A percentile compares a stretch with the other conserved stretches of the same genome.
These are phyloP conservation scores for Hibiscus tridactylites DNA, from an alignment of 345 rosid species.

Conservation along the genomic window DNA sequence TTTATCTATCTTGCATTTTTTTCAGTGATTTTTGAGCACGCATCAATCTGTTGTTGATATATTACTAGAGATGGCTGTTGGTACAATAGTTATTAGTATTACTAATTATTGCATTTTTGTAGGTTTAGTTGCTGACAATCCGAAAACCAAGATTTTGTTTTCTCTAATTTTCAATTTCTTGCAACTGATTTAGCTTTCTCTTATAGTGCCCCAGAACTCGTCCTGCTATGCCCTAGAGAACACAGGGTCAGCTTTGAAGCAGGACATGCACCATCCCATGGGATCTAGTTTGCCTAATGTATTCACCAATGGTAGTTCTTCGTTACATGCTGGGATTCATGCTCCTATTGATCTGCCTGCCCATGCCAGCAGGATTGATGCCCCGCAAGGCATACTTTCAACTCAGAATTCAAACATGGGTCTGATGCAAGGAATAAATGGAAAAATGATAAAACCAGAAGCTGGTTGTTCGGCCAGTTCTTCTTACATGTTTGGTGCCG, in stretches of 20 bases:
- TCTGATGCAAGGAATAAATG: constrained; percentile 74
- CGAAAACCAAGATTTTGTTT: neutral
- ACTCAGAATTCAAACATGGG: constrained; percentile 60
- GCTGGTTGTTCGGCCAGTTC: constrained; percentile 57
- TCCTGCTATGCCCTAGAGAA: constrained; percentile 56
- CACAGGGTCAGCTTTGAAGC: constrained; percentile 39
- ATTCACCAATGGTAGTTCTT: constrained; percentile 62
- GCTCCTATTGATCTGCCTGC: constrained; percentile 64
- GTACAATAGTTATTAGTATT: neutral
- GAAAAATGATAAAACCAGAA: constrained; percentile 77
- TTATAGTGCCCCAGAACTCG: constrained; percentile 59
- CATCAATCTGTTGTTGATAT: neutral
- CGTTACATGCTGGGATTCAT: constrained; percentile 48
- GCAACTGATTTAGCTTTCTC: constrained; percentile 14
- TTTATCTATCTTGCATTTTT: neutral
- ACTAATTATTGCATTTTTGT: neutral
- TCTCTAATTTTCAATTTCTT: neutral
- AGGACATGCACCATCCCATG: constrained; percentile 46
- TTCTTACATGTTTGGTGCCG: constrained; percentile 64
- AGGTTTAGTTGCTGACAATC: neutral
- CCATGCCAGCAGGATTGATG: constrained; percentile 57
- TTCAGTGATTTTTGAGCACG: neutral
- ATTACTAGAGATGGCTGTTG: neutral
- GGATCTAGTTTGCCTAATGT: constrained; percentile 44
- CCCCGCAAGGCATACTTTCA: constrained; percentile 48